These are phyloP conservation scores for Ottelia alismoides DNA, from an alignment of 106 monocot genomes.

Conservation along the genomic window DNA sequence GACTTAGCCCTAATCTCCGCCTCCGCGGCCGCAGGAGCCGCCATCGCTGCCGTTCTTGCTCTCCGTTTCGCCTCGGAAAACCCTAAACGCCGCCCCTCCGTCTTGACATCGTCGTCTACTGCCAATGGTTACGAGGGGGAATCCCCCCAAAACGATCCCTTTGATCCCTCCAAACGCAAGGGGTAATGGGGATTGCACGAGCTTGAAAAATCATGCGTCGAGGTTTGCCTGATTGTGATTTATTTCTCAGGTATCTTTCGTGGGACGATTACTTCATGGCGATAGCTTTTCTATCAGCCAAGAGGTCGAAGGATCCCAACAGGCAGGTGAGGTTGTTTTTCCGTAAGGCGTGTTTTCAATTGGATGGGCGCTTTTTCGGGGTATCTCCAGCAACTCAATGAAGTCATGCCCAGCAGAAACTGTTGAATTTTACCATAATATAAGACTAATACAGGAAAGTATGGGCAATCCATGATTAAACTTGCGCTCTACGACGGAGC, in stretches of 20 bases:
- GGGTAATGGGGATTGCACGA: no score
- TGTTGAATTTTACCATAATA: no score
- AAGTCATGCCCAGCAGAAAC: no score
- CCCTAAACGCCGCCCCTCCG: constrained; percentile 3
- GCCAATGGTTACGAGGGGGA: constrained; percentile 7
- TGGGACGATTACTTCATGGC: constrained; percentile 97
- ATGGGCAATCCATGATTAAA: no score
- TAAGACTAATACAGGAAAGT: no score
- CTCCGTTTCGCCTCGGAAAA: constrained; percentile 26
- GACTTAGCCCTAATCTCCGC: constrained; percentile 38
- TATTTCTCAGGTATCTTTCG: constrained; percentile 38
- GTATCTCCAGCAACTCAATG: no score
- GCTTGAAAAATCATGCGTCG: no score
- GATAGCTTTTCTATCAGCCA: constrained; percentile 68
- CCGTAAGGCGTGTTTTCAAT: no score
- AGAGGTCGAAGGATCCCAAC: no score
- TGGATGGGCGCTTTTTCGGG: no score
- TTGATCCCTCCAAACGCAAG: constrained; percentile 59
- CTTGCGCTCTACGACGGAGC: no score
- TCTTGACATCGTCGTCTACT: not conserved
- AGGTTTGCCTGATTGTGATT: constrained; percentile 1
- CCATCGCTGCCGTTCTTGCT: constrained; percentile 26
- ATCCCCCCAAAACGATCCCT: constrained; percentile 23
- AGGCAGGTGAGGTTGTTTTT: no score
- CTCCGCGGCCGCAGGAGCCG: constrained; percentile 35